phyloP scores from a whole-genome alignment of 2,329 filamentous ascomycete species.

The Penicillium hordei region DNA sequence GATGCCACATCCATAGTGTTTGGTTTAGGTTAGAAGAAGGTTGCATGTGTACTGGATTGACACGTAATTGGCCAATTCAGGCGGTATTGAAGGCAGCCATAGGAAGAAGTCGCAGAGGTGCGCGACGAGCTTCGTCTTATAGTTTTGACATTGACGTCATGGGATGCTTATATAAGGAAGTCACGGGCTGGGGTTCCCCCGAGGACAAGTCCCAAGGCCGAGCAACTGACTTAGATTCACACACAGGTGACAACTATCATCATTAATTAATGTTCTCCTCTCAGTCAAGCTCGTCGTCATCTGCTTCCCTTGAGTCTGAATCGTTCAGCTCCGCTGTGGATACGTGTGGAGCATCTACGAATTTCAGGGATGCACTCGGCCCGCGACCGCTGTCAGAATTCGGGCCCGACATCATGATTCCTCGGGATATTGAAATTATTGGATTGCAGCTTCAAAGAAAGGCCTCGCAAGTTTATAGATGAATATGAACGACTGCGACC shows the following conservation, averaged over 20 bases:
- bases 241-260: neutral
- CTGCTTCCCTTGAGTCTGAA: neutral
- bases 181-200: neutral
- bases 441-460: neutral
- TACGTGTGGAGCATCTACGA: neutral
- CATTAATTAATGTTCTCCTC: neutral
- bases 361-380: neutral
- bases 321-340: neutral
- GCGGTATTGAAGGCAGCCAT: neutral
- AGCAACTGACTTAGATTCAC: neutral
- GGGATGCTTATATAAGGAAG: neutral
- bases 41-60: neutral
- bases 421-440: neutral
- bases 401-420: neutral
- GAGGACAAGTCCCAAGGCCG: neutral
- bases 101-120: too few relatives aligned
- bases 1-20: conserved; percentile 3
- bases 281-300: neutral
- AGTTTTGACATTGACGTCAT: conserved; percentile 1
- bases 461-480: neutral
- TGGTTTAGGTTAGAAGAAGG: neutral
- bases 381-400: neutral
- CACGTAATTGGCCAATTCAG: neutral
- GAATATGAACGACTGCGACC: neutral
- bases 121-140: neutral